Evolutionary conservation across 1,284 basidiomycete species (phyloP), one percentile per base, ranked within the genome.

Genomic region (Apiotrichum siamense): DNA sequence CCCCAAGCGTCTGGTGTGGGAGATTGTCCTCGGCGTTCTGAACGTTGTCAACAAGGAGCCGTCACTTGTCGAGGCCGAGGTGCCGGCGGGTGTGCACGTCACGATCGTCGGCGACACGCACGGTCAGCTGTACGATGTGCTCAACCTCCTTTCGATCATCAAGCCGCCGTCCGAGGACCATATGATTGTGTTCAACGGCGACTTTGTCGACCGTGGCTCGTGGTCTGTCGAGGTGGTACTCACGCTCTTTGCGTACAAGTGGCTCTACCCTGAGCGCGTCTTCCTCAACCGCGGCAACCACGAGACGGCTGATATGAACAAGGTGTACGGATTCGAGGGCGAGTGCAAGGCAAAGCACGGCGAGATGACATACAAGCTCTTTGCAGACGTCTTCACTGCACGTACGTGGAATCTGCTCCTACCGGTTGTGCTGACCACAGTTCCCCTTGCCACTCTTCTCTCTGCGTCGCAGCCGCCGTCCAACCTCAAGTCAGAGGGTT

Each of bases 231-330:
- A 99, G 75, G 93, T 97, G 51, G 92, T 93, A 49, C 75, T 98
- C 55, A 87, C 88, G 10, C 84, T 93, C 3, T 89, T 98, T 67
- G 90, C 93, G 6, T 97, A 88, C 77, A 98, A 98, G 79, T 98
- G 93, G 91, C 76, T 94, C 46, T 91, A 88, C 74, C 92, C 91
- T 3, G 82, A 82, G 54, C 82, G 79, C 53, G 87, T 93, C 77
- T 92, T 81, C 72, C 83, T 96, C 67, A 97, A 96, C 72, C 82
- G 94, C 54, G 96, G 94, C 23, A 98, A 97, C 75, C 94, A 98
- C 70, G 94, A 98, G 77, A 87, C 93, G 46, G 90, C 69, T 48
- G 90, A 97, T 55, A 81, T 82, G 80, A 82, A 82, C 72, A 79
- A 79, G 66, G 76, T 88, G 17, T 94, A 96, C 73, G 91, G 93